Conservation (phyloP, 768 basidiomycete genomes). For the Psilocybe azurescens region DNA sequence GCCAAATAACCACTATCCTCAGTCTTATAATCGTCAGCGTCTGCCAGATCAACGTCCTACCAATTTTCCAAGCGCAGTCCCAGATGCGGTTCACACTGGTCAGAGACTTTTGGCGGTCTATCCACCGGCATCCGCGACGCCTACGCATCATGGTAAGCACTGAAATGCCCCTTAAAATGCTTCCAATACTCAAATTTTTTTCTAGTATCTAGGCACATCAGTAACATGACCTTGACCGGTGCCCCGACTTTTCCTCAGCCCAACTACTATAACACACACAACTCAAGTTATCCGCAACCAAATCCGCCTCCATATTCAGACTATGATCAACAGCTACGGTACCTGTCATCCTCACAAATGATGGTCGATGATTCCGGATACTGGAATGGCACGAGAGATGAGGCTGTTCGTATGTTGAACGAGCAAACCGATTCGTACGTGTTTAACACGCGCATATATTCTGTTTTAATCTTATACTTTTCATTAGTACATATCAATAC, state of each 20-base stretch:
- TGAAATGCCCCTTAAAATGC: not conserved
- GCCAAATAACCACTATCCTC: slow-evolving; percentile 33
- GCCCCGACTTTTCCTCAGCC: slow-evolving; percentile 69
- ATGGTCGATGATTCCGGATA: slow-evolving; percentile 55
- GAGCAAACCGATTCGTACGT: slow-evolving; percentile 58
- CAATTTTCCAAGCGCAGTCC: slow-evolving; percentile 26
- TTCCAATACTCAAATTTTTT: slow-evolving; percentile 7
- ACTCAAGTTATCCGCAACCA: slow-evolving; percentile 36
- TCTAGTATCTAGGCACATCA: slow-evolving; percentile 71
- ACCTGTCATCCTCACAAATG: slow-evolving; percentile 54
- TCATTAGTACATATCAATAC: slow-evolving; percentile 45
- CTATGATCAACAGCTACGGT: slow-evolving; percentile 65
- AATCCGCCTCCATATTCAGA: slow-evolving; percentile 67
- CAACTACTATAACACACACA: slow-evolving; percentile 47
- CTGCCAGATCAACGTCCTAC: slow-evolving; percentile 23
- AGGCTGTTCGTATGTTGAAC: slow-evolving; percentile 64
- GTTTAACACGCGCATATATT: slow-evolving; percentile 26
- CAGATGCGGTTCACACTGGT: slow-evolving; percentile 68
- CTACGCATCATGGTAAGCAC: slow-evolving; percentile 71
- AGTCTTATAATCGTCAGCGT: slow-evolving; percentile 22
- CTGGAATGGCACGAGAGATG: slow-evolving; percentile 68
- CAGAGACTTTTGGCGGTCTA: slow-evolving; percentile 71
- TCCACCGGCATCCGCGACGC: slow-evolving; percentile 77
- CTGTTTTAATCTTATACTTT: slow-evolving; percentile 20
- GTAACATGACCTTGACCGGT: slow-evolving; percentile 60